Conservation (phyloP, 1,284 basidiomycete genomes). For the Rhodotorula sp. region DNA sequence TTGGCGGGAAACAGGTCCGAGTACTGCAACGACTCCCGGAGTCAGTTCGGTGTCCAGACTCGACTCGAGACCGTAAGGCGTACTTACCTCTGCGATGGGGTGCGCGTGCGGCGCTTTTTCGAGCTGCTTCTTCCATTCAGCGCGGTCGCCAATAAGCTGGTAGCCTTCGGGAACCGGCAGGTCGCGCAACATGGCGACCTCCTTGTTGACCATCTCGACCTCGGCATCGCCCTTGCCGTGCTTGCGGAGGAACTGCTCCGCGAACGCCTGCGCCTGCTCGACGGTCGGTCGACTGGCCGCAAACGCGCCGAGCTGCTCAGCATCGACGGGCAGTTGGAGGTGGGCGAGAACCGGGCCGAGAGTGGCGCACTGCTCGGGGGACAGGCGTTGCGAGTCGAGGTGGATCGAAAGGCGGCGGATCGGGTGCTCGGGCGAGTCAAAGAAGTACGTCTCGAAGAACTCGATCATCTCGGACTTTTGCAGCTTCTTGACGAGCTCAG, state of each 20-base stretch:
- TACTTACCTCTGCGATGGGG: constrained; percentile 30
- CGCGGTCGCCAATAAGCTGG: constrained; percentile 21
- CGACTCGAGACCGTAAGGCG: neutral
- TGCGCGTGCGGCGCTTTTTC: constrained; percentile 26
- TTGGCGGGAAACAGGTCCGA: constrained; percentile 22
- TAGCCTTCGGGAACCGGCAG: constrained; percentile 15
- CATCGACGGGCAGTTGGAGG: constrained; percentile 60
- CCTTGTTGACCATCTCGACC: constrained; percentile 6
- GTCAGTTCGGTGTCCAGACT: neutral
- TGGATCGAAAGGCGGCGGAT: constrained; percentile 65
- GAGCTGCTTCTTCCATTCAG: constrained; percentile 15
- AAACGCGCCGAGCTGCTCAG: constrained; percentile 56
- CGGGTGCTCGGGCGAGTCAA: constrained; percentile 43
- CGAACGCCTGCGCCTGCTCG: constrained; percentile 59
- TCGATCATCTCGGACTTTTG: constrained; percentile 75
- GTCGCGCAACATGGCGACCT: constrained; percentile 12
- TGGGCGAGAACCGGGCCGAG: constrained; percentile 62
- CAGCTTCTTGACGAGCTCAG: constrained; percentile 61
- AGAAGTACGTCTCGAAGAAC: constrained; percentile 57
- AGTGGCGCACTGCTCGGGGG: constrained; percentile 57
- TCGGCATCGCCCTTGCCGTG: constrained; percentile 44
- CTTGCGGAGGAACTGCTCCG: constrained; percentile 56
- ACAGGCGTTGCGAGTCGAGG: constrained; percentile 61
- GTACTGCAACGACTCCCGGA: neutral
- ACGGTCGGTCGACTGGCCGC: constrained; percentile 56